Base-by-base conservation (phyloP, 2,329 filamentous ascomycete species). In the Fusarium sp. region DNA sequence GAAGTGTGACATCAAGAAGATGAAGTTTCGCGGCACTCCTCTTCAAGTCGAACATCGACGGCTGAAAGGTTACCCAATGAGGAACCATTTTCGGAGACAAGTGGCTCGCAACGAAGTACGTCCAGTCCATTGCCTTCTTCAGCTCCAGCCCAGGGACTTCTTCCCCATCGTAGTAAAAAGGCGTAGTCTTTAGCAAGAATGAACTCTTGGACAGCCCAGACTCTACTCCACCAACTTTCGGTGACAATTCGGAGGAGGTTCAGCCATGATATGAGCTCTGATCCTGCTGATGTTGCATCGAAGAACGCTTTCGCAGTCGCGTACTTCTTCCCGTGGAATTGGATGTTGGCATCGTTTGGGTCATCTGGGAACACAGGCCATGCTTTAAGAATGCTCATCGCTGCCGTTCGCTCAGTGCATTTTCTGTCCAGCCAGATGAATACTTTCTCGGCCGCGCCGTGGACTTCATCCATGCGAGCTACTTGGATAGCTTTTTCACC, bases 191-290 rank as follows among this genome's bases (percentile, higher is more conserved):
- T 69, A 9, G 65, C 52, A 2, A 70, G 67, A 3, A 69, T 69
- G 16, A 70, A 70, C 42, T 70, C 67, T 1, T 69, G 64, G 6
- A 69, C 67, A 15, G 67, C 69, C 67, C 64, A 70, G 5, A 69
- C 67, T 30, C 67, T 25, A 6, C 67, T 70, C 67, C 67, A 70
- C 67, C 67, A 70, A 11, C 67, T 69, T n/a, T 69, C 67, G 3
- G 64, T 64, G 2, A 70, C 53, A 2, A 54, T 59, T 0, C 23
- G 46, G 4, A 70, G 58, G 9, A 70, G 64, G 0, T 3, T 37
- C 19, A 70, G 21, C 64, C 67, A 70, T 4, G 52, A 64, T 12
- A 64, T 33, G 1, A 70, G 52, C 18, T 70, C 64, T 1, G 65
- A 56, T 0, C 64, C 65, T 0, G 53, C 64, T 3, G 67, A 69